A percentile compares a stretch with the other conserved stretches of the same genome.
phyloP scores from a whole-genome alignment of 2,329 filamentous ascomycete species.

The Proliferodiscus dingleyae region DNA sequence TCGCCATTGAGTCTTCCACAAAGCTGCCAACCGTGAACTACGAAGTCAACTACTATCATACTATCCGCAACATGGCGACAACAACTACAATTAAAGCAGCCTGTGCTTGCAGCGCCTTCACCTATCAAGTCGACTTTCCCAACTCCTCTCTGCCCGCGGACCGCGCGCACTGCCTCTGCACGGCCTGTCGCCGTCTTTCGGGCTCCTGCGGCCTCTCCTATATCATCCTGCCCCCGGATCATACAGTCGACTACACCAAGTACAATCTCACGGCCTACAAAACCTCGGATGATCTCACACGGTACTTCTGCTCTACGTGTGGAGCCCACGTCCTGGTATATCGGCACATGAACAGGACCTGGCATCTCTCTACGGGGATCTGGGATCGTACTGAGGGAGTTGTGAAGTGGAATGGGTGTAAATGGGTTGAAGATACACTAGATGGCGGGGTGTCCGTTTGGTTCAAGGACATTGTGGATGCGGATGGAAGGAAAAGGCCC shows the following conservation, averaged over 20 bases:
- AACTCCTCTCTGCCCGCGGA: slow-evolving; percentile 33
- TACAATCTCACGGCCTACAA: slow-evolving; percentile 39
- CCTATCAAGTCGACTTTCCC: slow-evolving; percentile 33
- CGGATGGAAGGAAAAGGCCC: slow-evolving; percentile 9
- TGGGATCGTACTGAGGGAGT: slow-evolving; percentile 27
- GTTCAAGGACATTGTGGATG: slow-evolving; percentile 23
- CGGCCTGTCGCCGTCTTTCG: slow-evolving; percentile 42
- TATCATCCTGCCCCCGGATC: slow-evolving; percentile 33
- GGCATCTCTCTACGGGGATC: slow-evolving; percentile 34
- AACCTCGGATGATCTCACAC: slow-evolving; percentile 37
- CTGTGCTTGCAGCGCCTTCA: slow-evolving; percentile 36
- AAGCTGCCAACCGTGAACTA: too few relatives aligned
- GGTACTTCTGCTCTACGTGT: slow-evolving; percentile 47
- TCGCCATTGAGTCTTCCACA: too few relatives aligned
- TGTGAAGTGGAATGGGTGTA: slow-evolving; percentile 23
- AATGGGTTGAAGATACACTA: slow-evolving; percentile 39
- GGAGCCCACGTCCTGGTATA: slow-evolving; percentile 39
- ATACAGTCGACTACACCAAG: slow-evolving; percentile 26
- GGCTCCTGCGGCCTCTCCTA: slow-evolving; percentile 44
- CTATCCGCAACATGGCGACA: slow-evolving; percentile 10
- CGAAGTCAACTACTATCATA: too few relatives aligned
- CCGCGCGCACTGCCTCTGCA: slow-evolving; percentile 47
- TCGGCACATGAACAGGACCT: slow-evolving; percentile 21
- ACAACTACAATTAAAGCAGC: slow-evolving; percentile 23
- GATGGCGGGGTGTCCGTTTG: slow-evolving; percentile 49